Percentiles rank a stretch among this genome's conserved stretches.
phyloP scores from a whole-genome alignment of 2,329 filamentous ascomycete genomes.

The Talaromyces sp. region DNA sequence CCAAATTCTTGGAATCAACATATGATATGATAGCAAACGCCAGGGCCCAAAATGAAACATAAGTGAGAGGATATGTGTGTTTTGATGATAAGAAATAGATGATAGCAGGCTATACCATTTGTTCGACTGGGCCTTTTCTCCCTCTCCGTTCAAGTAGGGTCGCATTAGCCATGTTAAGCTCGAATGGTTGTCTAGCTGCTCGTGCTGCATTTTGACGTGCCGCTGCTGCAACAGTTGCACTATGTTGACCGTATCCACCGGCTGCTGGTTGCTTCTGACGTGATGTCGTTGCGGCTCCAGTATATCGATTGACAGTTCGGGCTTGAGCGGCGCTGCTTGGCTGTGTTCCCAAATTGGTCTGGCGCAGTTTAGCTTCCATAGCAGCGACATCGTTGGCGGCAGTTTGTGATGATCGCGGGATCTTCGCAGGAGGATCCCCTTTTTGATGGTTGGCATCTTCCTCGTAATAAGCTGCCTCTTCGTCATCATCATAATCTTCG shows the following conservation, averaged over 20 bases:
- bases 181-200: slow-evolving; percentile 77
- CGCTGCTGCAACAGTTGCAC: slow-evolving; percentile 75
- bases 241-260: slow-evolving; percentile 83
- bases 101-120: slow-evolving; percentile 6
- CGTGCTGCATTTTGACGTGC: slow-evolving; percentile 75
- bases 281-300: slow-evolving; percentile 26
- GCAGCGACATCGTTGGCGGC: slow-evolving; percentile 61
- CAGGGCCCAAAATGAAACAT: not conserved
- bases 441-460: slow-evolving; percentile 30
- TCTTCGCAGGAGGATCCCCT: slow-evolving; percentile 54
- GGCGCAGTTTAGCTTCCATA: slow-evolving; percentile 83
- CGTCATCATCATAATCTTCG: slow-evolving; percentile 61
- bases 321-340: slow-evolving; percentile 60
- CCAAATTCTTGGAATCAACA: not conserved
- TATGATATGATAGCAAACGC: not conserved
- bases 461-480: slow-evolving; percentile 53
- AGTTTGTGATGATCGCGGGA: slow-evolving; percentile 59
- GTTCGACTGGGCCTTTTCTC: slow-evolving; percentile 35
- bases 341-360: slow-evolving; percentile 66
- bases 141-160: slow-evolving; percentile 73
- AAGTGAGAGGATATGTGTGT: not conserved
- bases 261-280: slow-evolving; percentile 50
- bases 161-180: slow-evolving; percentile 86
- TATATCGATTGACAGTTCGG: slow-evolving; percentile 44
- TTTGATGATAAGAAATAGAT: not conserved